phyloP scores from a whole-genome alignment of 2,329 filamentous ascomycete species.

The Aphanoascus verrucosus region DNA sequence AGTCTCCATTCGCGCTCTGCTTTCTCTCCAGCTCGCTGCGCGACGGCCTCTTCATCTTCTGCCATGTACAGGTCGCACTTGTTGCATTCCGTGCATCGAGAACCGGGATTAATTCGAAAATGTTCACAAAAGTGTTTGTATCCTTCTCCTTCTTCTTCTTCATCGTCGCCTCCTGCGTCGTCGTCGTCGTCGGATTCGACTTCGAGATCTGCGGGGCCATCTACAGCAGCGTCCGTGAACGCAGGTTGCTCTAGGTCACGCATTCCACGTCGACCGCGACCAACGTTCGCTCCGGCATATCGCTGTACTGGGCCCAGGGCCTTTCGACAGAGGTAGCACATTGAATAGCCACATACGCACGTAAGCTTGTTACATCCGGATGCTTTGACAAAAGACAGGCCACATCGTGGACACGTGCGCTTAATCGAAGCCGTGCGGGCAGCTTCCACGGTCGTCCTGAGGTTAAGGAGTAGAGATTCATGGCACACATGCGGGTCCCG shows the following conservation, averaged over 20 bases:
- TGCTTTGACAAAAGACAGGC: slow-evolving; percentile 83
- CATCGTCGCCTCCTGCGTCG: slow-evolving; percentile 20
- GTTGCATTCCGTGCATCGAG: slow-evolving; percentile 65
- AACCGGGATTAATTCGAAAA: slow-evolving; percentile 71
- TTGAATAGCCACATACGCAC: slow-evolving; percentile 89
- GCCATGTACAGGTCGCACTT: slow-evolving; percentile 63
- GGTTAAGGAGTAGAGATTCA: slow-evolving; percentile 66
- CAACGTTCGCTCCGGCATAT: not conserved
- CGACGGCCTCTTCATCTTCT: slow-evolving; percentile 61
- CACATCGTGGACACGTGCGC: slow-evolving; percentile 84
- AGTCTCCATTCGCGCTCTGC: slow-evolving; percentile 62
- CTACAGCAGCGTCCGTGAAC: slow-evolving; percentile 8
- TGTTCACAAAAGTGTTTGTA: slow-evolving; percentile 96
- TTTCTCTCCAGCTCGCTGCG: slow-evolving; percentile 57
- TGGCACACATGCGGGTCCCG: slow-evolving; percentile 81
- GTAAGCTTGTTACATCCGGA: slow-evolving; percentile 95
- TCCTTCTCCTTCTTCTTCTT: slow-evolving; percentile 50
- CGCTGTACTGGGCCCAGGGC: slow-evolving; percentile 37
- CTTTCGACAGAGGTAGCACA: slow-evolving; percentile 93
- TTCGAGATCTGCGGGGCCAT: slow-evolving; percentile 10
- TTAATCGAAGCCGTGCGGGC: slow-evolving; percentile 92
- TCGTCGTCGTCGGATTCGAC: slow-evolving; percentile 13
- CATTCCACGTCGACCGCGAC: not conserved
- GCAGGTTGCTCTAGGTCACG: not conserved
- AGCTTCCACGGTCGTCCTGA: slow-evolving; percentile 82